Conservation (phyloP, 345 rosid species). For the Citrus glauca region DNA sequence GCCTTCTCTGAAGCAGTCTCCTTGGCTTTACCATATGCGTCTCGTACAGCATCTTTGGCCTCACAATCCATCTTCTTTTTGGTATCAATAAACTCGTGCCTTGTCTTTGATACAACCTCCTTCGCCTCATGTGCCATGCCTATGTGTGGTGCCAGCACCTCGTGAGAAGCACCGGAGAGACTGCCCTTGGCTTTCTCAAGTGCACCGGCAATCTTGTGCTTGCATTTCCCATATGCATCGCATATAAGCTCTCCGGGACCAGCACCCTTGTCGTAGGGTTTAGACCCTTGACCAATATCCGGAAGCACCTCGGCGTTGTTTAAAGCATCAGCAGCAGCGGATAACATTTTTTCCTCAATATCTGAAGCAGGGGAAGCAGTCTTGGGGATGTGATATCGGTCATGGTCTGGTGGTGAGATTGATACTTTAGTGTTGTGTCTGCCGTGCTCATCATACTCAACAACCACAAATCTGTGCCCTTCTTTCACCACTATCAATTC, state of each 20-base stretch:
- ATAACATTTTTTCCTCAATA: neutral
- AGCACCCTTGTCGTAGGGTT: neutral
- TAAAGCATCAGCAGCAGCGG: neutral
- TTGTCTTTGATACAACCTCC: constrained; percentile 6
- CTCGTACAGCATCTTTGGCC: constrained; percentile 5
- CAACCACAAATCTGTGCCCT: constrained; percentile 62
- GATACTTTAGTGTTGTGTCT: constrained; percentile 59
- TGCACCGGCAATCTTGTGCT: constrained; percentile 35
- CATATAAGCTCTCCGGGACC: constrained; percentile 50
- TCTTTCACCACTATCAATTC: constrained; percentile 56
- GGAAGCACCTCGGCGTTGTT: constrained; percentile 25
- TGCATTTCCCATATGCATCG: constrained; percentile 60
- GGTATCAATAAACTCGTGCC: neutral
- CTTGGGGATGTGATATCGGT: neutral
- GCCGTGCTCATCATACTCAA: constrained; percentile 60
- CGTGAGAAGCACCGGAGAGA: neutral
- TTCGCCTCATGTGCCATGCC: constrained; percentile 20
- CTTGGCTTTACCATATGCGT: neutral
- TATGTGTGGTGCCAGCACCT: neutral
- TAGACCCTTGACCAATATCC: constrained; percentile 29
- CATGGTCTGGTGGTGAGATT: constrained; percentile 41
- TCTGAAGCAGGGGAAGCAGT: neutral
- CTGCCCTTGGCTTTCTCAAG: constrained; percentile 43
- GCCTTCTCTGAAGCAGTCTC: constrained; percentile 9
- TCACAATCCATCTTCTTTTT: constrained; percentile 1